These are phyloP conservation scores for Pichia thaimueangensis DNA, from an alignment of 805 yeast genomes.

Conservation along the genomic window DNA sequence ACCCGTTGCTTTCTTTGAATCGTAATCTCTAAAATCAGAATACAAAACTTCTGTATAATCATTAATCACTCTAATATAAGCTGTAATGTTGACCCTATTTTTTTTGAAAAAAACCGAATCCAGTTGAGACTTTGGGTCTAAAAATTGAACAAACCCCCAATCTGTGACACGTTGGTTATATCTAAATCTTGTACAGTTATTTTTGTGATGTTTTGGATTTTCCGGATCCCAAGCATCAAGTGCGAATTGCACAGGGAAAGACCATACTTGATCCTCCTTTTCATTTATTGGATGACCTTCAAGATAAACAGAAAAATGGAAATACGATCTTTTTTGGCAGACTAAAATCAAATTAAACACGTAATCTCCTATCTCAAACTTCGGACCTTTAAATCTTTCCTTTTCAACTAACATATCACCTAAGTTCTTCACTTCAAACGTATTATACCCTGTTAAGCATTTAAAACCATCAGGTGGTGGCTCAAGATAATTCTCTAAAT, in stretches of 20 bases:
- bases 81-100: slow-evolving; percentile 63
- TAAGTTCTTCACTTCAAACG: slow-evolving; percentile 36
- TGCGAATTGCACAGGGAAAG: slow-evolving; percentile 87
- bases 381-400: slow-evolving; percentile 33
- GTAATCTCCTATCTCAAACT: slow-evolving; percentile 48
- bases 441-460: slow-evolving; percentile 25
- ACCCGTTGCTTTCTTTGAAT: slow-evolving; percentile 83
- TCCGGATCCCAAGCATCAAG: slow-evolving; percentile 78
- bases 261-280: slow-evolving; percentile 50
- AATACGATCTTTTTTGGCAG: slow-evolving; percentile 18
- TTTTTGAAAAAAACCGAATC: slow-evolving; percentile 33
- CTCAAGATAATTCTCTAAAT: slow-evolving; percentile 19
- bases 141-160: slow-evolving; percentile 90
- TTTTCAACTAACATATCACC: slow-evolving; percentile 25
- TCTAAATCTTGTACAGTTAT: slow-evolving; percentile 69
- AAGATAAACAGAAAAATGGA: slow-evolving; percentile 65
- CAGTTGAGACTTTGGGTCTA: slow-evolving; percentile 45
- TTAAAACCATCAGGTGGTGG: slow-evolving; percentile 30
- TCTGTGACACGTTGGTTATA: slow-evolving; percentile 73
- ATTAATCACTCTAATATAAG: slow-evolving; percentile 65
- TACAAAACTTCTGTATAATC: slow-evolving; percentile 94
- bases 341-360: slow-evolving; percentile 7
- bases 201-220: slow-evolving; percentile 52
- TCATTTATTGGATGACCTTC: slow-evolving; percentile 55
- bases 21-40: slow-evolving; percentile 80